Base-by-base conservation (phyloP, 306 rosid genomes). In the Dicorynia guianensis region DNA sequence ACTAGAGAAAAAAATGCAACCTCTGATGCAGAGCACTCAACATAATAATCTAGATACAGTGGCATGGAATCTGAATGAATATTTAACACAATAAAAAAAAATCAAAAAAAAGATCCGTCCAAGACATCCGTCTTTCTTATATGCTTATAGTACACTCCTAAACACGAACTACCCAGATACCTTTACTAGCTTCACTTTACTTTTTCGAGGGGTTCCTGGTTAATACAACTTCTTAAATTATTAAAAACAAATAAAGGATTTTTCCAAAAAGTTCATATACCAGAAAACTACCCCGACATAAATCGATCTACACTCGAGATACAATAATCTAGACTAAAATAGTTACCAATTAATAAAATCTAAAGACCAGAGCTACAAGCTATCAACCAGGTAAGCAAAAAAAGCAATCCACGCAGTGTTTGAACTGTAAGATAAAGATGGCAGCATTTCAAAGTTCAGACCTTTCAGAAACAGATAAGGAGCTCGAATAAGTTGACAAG, bases 391-490 rank as follows among this genome's bases (percentile, higher is more conserved):
- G 4, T 6, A 50, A 56, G n/a, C n/a, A 4, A 38, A 12, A 4
- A 3, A 60, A 57, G 7, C 33, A 3, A 9, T 5, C 19, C 42
- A 58, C 53, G 42, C 5, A 19, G 52, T 2, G 33, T 44, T 38
- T 11, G 18, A 18, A 44, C 4, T 20, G 47, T 8, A 11, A 19
- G 18, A 46, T 15, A 30, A 4, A 8, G 35, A 39, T 0, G 30
- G 43, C 14, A 46, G 42, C 20, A 66, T 25, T 25, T 25, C 30
- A 25, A 25, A 13, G 8, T 63, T 47, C 30, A 40, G 49, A 78
- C 55, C 82, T 79, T 63, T 70, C 53, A 54, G 12, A 38, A 55
- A 39, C 62, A 59, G 43, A 15, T 71, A 56, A 72, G 46, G 25
- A 76, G 34, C 19, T 65, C 11, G 73, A 72, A 40, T 53, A 38